Percentiles rank a stretch among this genome's conserved stretches.
Evolutionary conservation across 2,329 filamentous ascomycete genomes (phyloP).

Genomic region (Exophiala dermatitidis): DNA sequence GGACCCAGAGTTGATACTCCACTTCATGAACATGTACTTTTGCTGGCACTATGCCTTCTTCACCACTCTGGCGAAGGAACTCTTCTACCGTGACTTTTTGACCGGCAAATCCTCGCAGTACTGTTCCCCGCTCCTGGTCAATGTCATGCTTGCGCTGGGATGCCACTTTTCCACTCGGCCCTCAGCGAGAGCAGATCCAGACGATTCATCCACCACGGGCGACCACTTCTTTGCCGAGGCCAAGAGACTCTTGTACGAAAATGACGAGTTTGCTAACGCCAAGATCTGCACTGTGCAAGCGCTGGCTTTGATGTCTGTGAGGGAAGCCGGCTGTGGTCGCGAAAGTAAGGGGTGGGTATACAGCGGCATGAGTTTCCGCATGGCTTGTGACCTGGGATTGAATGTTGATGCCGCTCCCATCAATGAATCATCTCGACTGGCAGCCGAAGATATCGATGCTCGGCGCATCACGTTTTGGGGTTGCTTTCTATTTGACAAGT

Average conservation of each 20-base stretch:
- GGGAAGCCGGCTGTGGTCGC: conserved; percentile 87
- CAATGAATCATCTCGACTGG: conserved; percentile 53
- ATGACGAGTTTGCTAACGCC: conserved; percentile 88
- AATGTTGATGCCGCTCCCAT: conserved; percentile 72
- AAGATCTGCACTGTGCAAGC: conserved; percentile 87
- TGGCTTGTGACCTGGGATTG: conserved; percentile 89
- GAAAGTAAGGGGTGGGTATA: conserved; percentile 98
- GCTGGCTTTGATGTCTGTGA: conserved; percentile 87
- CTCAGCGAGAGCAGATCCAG: conserved; percentile 62
- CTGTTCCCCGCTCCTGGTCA: conserved; percentile 84
- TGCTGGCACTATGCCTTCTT: conserved; percentile 98
- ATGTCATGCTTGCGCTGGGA: conserved; percentile 85
- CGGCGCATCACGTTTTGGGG: conserved; percentile 93
- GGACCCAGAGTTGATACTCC: conserved; percentile 69
- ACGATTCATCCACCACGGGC: conserved; percentile 77
- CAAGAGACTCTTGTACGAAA: conserved; percentile 78
- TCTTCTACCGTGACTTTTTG: conserved; percentile 82
- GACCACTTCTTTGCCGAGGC: conserved; percentile 95
- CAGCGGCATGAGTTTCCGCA: conserved; percentile 95
- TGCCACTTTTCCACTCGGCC: conserved; percentile 82
- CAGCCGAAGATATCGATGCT: conserved; percentile 80
- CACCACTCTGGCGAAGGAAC: conserved; percentile 73
- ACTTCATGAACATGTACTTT: conserved; percentile 96
- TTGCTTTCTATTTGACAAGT: conserved; percentile 95
- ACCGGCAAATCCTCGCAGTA: conserved; percentile 64